A percentile compares a stretch with the other conserved stretches of the same genome.
Conservation (phyloP, 192 early-diverging fungal genomes). For the Dissophora globulifera region DNA sequence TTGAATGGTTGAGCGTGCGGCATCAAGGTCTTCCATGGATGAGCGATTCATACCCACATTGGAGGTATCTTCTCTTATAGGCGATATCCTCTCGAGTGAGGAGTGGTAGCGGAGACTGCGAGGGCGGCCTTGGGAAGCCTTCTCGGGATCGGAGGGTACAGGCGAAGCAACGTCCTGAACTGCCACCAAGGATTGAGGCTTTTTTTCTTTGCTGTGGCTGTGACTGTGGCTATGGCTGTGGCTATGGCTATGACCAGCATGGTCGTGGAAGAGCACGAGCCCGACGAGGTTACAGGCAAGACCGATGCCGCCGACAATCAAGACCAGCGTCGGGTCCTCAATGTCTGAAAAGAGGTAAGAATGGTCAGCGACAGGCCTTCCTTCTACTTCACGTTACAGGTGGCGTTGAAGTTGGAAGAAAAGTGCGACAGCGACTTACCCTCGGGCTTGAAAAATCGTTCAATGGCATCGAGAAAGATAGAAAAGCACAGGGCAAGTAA, state of each 20-base stretch:
- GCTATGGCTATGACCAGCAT: constrained; percentile 36
- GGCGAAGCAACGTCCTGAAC: too few relatives aligned
- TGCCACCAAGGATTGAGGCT: too few relatives aligned
- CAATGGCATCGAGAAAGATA: constrained; percentile 86
- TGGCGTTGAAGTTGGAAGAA: too few relatives aligned
- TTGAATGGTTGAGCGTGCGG: too few relatives aligned
- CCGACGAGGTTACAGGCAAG: constrained; percentile 83
- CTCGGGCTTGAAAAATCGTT: constrained; percentile 80
- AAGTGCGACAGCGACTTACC: constrained; percentile 52
- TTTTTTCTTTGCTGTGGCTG: constrained; percentile 27
- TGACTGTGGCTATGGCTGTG: constrained; percentile 68
- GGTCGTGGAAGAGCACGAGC: constrained; percentile 83
- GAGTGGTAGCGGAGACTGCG: constrained; percentile 13
- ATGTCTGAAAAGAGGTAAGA: constrained; percentile 72
- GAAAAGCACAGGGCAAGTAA: constrained; percentile 92
- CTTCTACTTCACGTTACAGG: too few relatives aligned
- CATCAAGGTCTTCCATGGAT: neutral
- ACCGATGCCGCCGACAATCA: constrained; percentile 83
- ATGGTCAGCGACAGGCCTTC: too few relatives aligned
- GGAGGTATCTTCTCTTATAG: neutral
- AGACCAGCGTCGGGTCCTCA: constrained; percentile 75
- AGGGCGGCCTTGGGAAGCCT: neutral
- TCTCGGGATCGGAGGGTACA: constrained; percentile 1
- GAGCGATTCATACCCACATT: neutral
- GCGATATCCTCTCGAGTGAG: constrained; percentile 24